A percentile compares a stretch with the other conserved stretches of the same genome.
Conservation (phyloP, 148 eudicot species). For the Silene uniflora region DNA sequence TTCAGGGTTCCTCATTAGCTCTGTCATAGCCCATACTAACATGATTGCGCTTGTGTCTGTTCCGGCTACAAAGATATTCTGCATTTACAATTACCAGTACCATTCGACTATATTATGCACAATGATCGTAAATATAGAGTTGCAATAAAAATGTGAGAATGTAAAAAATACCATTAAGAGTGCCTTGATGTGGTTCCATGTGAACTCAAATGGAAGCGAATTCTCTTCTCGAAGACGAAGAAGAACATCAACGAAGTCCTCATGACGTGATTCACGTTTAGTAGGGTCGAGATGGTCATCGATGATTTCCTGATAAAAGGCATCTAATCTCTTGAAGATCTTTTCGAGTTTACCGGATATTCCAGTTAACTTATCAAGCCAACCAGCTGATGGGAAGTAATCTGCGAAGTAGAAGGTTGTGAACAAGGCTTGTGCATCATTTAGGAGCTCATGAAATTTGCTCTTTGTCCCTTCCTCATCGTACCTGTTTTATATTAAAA, state of each 20-base stretch:
- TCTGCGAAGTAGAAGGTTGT: constrained; percentile 21
- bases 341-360: constrained; percentile 20
- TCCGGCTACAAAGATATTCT: constrained; percentile 34
- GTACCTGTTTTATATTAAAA: constrained; percentile 11
- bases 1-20: constrained; percentile 29
- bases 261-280: constrained; percentile 2
- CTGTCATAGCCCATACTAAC: constrained; percentile 41
- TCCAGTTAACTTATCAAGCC: constrained; percentile 29
- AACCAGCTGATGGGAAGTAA: constrained; percentile 23
- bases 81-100: not conserved
- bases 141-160: not conserved
- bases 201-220: constrained; percentile 14
- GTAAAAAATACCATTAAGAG: constrained; percentile 24
- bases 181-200: constrained; percentile 34
- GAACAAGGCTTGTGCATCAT: constrained; percentile 22
- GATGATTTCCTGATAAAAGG: constrained; percentile 29
- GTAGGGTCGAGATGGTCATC: constrained; percentile 22
- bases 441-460: constrained; percentile 17
- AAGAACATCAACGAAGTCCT: constrained; percentile 29
- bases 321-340: constrained; percentile 22
- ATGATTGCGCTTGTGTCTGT: constrained; percentile 31
- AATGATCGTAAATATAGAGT: too few species aligned
- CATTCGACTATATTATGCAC: not conserved
- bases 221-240: constrained; percentile 12
- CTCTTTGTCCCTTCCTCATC: constrained; percentile 12